Base-by-base conservation (phyloP, 139 green algal species). In the Mesotaenium endlicherianum region DNA sequence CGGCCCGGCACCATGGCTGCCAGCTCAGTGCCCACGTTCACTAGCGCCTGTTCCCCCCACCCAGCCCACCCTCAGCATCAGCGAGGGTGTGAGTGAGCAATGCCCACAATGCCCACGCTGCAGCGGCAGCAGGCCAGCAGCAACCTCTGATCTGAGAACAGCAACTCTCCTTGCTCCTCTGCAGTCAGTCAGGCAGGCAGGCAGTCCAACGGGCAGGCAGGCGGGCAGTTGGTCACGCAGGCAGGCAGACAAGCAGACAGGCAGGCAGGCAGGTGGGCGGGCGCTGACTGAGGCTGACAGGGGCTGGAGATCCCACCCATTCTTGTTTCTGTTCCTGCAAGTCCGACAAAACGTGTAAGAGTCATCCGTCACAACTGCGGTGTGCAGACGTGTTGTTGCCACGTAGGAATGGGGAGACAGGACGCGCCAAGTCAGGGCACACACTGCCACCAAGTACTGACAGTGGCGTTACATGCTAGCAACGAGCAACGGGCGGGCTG, bases 11-110 rank as follows among this genome's bases (percentile, higher is more conserved):
- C 84, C 17, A 49, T 16, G 17, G 53, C 30, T 1, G 47, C 31
- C 26, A 88, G 78, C 57, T 76, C 36, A 26, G 50, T 31, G n/a
- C 83, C 83, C 40, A 88, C 58, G 45, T 88, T 88, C 77, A 88
- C 83, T 53, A 88, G 30, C 17, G 83, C 83, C 83, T 87, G 71
- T 44, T 14, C 60, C 60, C n/a, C n/a, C n/a, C 41, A 72, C 6
- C 41, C 20, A 64, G 50, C 26, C 50, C 50, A 64, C 11, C 11
- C 16, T 58, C 49, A 58, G 49, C 11, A 11, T 58, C 49, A 16
- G 49, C 11, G 49, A 16, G 11, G 11, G 49, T 16, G 11, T 58
- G 11, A 58, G 11, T 58, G 49, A n/a, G n/a, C n/a, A n/a, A n/a
- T n/a, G n/a, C n/a, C n/a, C n/a, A n/a, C n/a, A n/a, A n/a, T n/a